Evolutionary conservation across 2,329 filamentous ascomycete species (phyloP).

Genomic region (Fusarium sp.): DNA sequence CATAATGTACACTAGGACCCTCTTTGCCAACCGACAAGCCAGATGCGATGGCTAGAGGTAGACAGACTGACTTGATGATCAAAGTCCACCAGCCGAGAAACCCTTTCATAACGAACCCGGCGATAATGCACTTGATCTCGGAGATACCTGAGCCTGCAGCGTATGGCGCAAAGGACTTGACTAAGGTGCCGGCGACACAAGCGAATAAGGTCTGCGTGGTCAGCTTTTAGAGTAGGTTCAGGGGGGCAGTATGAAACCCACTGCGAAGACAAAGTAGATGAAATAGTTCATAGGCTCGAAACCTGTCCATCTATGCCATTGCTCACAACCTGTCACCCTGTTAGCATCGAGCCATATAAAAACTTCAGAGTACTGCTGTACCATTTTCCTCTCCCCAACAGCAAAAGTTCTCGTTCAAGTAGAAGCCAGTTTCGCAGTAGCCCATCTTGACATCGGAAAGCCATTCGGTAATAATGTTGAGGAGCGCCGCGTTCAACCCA

Average conservation of each 20-base stretch:
- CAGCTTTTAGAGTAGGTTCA: slow-evolving; percentile 5
- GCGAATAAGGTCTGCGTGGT: slow-evolving; percentile 78
- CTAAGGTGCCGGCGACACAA: slow-evolving; percentile 84
- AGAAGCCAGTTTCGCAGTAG: slow-evolving; percentile 96
- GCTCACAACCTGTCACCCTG: slow-evolving; percentile 75
- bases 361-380: slow-evolving; percentile 52
- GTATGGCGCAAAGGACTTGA: slow-evolving; percentile 94
- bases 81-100: slow-evolving; percentile 94
- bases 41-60: slow-evolving; percentile 93
- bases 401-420: slow-evolving; percentile 97
- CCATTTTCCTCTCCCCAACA: slow-evolving; percentile 96
- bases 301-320: slow-evolving; percentile 92
- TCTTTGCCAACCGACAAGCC: slow-evolving; percentile 97
- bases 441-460: slow-evolving; percentile 94
- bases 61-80: slow-evolving; percentile 91
- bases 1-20: slow-evolving; percentile 98
- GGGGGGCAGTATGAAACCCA: slow-evolving; percentile 56
- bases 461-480: slow-evolving; percentile 98
- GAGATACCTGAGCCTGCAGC: slow-evolving; percentile 97
- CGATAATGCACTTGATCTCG: slow-evolving; percentile 99
- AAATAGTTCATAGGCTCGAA: slow-evolving; percentile 86
- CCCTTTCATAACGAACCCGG: slow-evolving; percentile 98
- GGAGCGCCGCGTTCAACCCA: slow-evolving; percentile 89
- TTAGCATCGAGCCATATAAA: slow-evolving; percentile 16
- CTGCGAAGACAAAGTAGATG: slow-evolving; percentile 88